phyloP scores from a whole-genome alignment of 208 protist genomes.

The Tritrichomonas musculus region DNA sequence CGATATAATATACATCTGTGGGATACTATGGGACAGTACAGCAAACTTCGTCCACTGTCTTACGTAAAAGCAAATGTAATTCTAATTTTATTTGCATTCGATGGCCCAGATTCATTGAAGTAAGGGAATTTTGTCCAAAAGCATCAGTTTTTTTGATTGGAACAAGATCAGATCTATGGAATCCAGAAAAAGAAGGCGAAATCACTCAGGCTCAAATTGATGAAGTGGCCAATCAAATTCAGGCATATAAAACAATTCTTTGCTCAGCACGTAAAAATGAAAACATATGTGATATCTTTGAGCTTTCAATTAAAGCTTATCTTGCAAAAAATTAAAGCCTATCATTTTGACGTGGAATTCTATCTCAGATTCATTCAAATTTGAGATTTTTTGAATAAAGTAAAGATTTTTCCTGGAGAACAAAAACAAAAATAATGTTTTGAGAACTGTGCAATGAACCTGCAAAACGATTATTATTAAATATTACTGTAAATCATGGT shows the following conservation, averaged over 20 bases:
- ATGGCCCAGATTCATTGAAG: background rate
- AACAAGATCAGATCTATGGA: background rate
- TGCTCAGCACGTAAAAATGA: background rate
- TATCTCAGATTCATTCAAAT: no score
- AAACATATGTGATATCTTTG: background rate
- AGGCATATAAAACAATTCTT: background rate
- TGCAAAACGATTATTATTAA: no score
- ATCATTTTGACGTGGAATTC: no score
- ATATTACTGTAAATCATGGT: no score
- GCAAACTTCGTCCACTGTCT: constrained; percentile 38
- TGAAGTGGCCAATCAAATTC: background rate
- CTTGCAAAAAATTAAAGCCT: no score
- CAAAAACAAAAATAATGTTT: no score
- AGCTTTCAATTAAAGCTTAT: background rate
- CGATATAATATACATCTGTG: constrained; percentile 30
- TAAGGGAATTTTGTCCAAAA: background rate
- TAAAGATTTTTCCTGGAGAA: no score
- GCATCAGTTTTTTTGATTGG: background rate
- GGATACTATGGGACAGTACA: constrained; percentile 48
- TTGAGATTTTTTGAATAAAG: no score
- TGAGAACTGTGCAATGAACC: no score
- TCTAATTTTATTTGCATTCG: constrained; percentile 39
- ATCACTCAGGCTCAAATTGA: background rate
- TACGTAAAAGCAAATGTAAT: constrained; percentile 40
- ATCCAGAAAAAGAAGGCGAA: no score